Percentiles rank a stretch among this genome's conserved stretches.
Conservation (phyloP, 2,329 filamentous ascomycete genomes). For the Paracamarosporium sp. region DNA sequence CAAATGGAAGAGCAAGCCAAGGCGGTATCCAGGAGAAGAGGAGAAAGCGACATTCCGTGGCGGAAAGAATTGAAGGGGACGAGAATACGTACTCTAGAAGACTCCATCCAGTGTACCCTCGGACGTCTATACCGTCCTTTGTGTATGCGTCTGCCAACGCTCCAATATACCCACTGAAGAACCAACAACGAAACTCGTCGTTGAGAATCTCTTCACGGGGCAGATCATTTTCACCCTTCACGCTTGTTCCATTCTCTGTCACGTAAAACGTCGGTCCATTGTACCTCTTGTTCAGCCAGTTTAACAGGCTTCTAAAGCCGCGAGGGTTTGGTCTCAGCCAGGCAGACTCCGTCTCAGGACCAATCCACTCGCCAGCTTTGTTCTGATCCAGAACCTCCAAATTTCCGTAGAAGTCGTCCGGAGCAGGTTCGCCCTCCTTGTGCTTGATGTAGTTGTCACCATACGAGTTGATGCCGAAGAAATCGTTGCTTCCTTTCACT, state of each 20-base stretch:
- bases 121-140: slow-evolving; percentile 78
- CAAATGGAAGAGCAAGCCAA: not conserved
- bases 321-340: slow-evolving; percentile 80
- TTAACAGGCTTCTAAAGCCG: slow-evolving; percentile 75
- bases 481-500: slow-evolving; percentile 29
- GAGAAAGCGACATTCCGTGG: not conserved
- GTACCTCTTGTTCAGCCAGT: slow-evolving; percentile 71
- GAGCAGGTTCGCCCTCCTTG: slow-evolving; percentile 65
- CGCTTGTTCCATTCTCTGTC: slow-evolving; percentile 85
- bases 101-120: slow-evolving; percentile 85
- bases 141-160: slow-evolving; percentile 76
- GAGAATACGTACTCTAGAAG: slow-evolving; percentile 72
- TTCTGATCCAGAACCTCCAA: slow-evolving; percentile 74
- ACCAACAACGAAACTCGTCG: slow-evolving; percentile 81
- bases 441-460: slow-evolving; percentile 87
- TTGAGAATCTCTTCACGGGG: slow-evolving; percentile 73
- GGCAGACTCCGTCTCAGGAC: slow-evolving; percentile 79
- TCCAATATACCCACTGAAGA: slow-evolving; percentile 78
- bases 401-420: slow-evolving; percentile 76
- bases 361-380: slow-evolving; percentile 76
- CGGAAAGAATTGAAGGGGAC: slow-evolving; percentile 12
- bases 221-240: slow-evolving; percentile 83
- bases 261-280: slow-evolving; percentile 80
- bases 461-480: slow-evolving; percentile 57
- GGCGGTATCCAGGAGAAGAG: slow-evolving; percentile 1